Evolutionary conservation across 164 flowering plant genomes (phyloP).

Genomic region (Annona squamosa): DNA sequence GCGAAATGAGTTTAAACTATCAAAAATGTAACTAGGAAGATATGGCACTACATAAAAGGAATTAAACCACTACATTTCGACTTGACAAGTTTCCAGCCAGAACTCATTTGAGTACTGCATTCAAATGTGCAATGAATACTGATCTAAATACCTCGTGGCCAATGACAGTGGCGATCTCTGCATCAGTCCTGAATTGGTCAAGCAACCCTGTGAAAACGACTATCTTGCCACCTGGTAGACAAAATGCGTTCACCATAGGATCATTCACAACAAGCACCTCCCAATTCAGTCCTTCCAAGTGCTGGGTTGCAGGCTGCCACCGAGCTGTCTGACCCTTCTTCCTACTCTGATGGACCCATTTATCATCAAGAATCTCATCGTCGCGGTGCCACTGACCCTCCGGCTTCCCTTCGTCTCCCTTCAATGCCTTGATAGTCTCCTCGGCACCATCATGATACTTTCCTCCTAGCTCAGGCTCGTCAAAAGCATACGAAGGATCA

Average conservation of each 20-base stretch:
- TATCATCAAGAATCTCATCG: conserved; percentile 81
- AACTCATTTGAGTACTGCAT: neutral
- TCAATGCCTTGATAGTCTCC: conserved; percentile 33
- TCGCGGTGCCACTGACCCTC: conserved; percentile 47
- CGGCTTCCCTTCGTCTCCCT: conserved; percentile 21
- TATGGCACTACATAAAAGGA: neutral
- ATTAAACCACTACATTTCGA: neutral
- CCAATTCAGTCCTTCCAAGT: conserved; percentile 84
- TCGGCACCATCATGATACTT: conserved; percentile 5
- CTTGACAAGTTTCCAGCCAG: neutral
- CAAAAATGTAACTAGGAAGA: neutral
- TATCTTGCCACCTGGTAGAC: conserved; percentile 93
- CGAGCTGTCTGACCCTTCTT: conserved; percentile 46
- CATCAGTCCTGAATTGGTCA: conserved; percentile 57
- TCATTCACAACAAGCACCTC: conserved; percentile 80
- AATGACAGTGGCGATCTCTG: conserved; percentile 75
- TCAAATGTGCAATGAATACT: neutral
- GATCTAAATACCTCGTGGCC: conserved; percentile 55
- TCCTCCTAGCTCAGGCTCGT: conserved; percentile 6
- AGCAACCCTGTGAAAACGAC: conserved; percentile 83
- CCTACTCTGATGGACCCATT: conserved; percentile 72
- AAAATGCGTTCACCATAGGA: conserved; percentile 78
- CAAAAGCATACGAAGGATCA: conserved; percentile 48
- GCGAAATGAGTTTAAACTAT: neutral
- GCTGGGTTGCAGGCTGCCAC: conserved; percentile 33